Evolutionary conservation across 768 basidiomycete genomes (phyloP), one percentile per base, ranked within the genome.

Genomic region (Paxillus ammoniavirescens): DNA sequence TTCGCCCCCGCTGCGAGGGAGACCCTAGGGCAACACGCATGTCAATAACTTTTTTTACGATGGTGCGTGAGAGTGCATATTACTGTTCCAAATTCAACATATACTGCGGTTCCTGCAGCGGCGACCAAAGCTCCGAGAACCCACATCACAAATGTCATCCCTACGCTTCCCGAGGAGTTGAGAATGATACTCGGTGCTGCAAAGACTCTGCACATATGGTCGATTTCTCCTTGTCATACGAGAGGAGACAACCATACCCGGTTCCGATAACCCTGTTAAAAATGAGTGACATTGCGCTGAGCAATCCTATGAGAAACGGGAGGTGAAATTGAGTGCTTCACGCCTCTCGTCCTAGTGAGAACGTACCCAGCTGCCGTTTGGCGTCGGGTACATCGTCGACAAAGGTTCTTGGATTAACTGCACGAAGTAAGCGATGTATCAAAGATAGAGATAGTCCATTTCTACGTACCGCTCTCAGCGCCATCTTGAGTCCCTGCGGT

Each of bases 211-310:
- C 4, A 35, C 9, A 55, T 46, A n/a, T 44, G 28, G 28, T 57
- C 47, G 56, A 47, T 23, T 14, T 35, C 10, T 26, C 8, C 33
- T 21, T 47, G 35, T 28, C 23, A 26, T 4, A 26, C 2, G 18
- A 45, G 18, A 5, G 4, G 3, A 41, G 26, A 13, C 13, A n/a
- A 28, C 43, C 72, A 31, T 53, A 84, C 87, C 87, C 86, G n/a
- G 86, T 82, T 17, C 87, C 87, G 30, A 89, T 84, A n/a, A 87
- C 77, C 28, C 84, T 79, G 62, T 90, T 90, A 73, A 89, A 87
- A 35, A 90, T 83, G 40, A 90, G 78, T 57, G 81, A 84, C 2
- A 81, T 67, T 4, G 84, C 81, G 54, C 82, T 86, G 43, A 78
- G 46, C 17, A 66, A 36, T 10, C 64, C 63, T 65, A 26, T 17